phyloP scores from a whole-genome alignment of 176 grass and related monocot species.

The Saccharum spontaneum region DNA sequence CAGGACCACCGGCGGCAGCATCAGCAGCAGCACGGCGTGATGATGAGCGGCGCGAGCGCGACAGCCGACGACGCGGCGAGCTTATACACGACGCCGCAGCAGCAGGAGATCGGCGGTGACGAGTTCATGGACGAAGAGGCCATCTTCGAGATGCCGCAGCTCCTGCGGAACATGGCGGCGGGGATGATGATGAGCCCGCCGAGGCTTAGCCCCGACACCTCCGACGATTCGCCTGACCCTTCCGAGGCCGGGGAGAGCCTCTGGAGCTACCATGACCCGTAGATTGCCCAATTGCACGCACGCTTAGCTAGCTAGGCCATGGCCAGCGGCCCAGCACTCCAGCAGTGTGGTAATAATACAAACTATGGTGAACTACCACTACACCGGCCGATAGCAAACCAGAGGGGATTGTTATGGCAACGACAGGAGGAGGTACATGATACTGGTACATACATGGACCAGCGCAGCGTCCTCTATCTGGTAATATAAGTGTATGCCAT shows the following conservation, averaged over 20 bases:
- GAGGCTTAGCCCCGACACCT: constrained; percentile 58
- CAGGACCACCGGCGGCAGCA: not conserved
- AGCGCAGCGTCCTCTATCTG: constrained; percentile 21
- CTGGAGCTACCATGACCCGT: constrained; percentile 79
- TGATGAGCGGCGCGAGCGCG: not conserved
- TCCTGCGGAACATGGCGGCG: constrained; percentile 89
- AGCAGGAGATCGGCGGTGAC: constrained; percentile 9
- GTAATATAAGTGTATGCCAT: constrained; percentile 18
- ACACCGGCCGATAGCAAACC: constrained; percentile 11
- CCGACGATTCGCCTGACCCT: constrained; percentile 57
- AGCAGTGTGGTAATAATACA: constrained; percentile 36
- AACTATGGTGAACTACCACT: not conserved
- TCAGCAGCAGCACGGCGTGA: not conserved
- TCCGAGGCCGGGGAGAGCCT: constrained; percentile 62
- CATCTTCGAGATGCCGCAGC: constrained; percentile 87
- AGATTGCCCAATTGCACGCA: constrained; percentile 25
- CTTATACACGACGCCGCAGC: not conserved
- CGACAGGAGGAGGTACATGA: not conserved
- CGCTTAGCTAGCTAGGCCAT: not conserved
- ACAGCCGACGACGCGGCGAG: not conserved
- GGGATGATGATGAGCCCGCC: constrained; percentile 99
- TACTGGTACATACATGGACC: constrained; percentile 25
- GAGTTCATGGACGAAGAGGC: constrained; percentile 92
- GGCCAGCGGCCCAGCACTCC: not conserved
- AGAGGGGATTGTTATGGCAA: constrained; percentile 12